phyloP scores from a whole-genome alignment of 2,329 filamentous ascomycete genomes.

The Rachicladosporium sp. region DNA sequence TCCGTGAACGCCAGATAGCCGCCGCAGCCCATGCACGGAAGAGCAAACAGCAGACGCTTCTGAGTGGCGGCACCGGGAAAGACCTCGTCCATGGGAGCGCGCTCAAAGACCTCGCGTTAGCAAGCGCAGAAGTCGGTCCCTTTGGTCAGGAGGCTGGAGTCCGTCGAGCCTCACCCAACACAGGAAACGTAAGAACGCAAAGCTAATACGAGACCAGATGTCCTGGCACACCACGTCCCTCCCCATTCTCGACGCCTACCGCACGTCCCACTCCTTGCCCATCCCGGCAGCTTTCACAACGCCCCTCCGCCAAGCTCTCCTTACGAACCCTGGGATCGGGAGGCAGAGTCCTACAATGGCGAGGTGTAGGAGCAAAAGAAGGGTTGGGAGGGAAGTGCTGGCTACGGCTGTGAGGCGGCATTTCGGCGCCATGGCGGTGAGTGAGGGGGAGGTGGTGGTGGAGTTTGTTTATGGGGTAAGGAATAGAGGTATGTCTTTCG shows the following conservation, averaged over 20 bases:
- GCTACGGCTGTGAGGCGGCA: slow-evolving; percentile 64
- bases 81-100: slow-evolving; percentile 11
- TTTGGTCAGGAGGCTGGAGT: slow-evolving; percentile 10
- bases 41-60: slow-evolving; percentile 20
- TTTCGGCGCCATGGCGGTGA: slow-evolving; percentile 68
- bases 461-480: slow-evolving; percentile 63
- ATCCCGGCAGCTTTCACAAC: slow-evolving; percentile 57
- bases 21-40: slow-evolving; percentile 26
- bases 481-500: slow-evolving; percentile 36
- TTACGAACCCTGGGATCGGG: slow-evolving; percentile 43
- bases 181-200: slow-evolving; percentile 4
- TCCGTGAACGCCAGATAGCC: slow-evolving; percentile 31
- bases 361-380: slow-evolving; percentile 48
- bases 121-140: slow-evolving; percentile 12
- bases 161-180: slow-evolving; percentile 5
- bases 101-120: slow-evolving; percentile 16
- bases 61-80: slow-evolving; percentile 9
- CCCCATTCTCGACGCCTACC: slow-evolving; percentile 60
- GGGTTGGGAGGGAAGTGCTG: slow-evolving; percentile 61
- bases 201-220: slow-evolving; percentile 27
- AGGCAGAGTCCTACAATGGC: slow-evolving; percentile 66
- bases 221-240: slow-evolving; percentile 58
- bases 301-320: slow-evolving; percentile 38
- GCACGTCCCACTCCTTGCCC: slow-evolving; percentile 58
- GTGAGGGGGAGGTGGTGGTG: slow-evolving; percentile 73